Conservation (phyloP, 2,329 filamentous ascomycete genomes). For the Diplocarpon mali region DNA sequence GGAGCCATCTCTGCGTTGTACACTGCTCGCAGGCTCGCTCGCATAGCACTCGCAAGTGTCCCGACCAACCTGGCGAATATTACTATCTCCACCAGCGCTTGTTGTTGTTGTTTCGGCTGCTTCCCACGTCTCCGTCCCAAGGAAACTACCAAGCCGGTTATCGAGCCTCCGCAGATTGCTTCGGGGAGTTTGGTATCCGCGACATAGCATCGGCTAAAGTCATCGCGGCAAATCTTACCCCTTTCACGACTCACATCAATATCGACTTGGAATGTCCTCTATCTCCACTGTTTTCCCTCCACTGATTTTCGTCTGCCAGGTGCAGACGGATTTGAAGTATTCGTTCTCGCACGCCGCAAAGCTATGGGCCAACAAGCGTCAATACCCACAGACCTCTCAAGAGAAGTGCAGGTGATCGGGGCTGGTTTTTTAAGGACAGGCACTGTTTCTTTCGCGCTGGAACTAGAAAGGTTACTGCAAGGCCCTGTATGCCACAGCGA, state of each 20-base stretch:
- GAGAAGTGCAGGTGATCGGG: conserved; percentile 11
- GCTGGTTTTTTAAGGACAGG: conserved; percentile 15
- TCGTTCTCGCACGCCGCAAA: neutral
- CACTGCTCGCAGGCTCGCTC: too few relatives aligned
- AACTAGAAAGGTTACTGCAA: conserved; percentile 13
- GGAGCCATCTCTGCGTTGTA: too few relatives aligned
- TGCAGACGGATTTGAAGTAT: neutral
- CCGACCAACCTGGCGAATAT: too few relatives aligned
- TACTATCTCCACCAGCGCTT: too few relatives aligned
- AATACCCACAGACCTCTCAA: conserved; percentile 4
- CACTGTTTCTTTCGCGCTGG: conserved; percentile 14
- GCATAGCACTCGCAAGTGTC: too few relatives aligned
- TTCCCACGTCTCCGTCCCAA: too few relatives aligned
- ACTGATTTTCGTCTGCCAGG: neutral
- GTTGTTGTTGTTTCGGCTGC: too few relatives aligned
- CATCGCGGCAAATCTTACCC: neutral
- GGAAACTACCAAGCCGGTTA: too few relatives aligned
- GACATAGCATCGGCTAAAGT: neutral
- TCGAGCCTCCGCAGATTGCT: neutral
- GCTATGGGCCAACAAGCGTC: conserved; percentile 6
- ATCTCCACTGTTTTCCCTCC: neutral
- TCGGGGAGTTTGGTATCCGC: neutral
- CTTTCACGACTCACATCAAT: neutral
- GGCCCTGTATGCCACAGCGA: conserved; percentile 15
- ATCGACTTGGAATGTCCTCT: neutral